Conservation (phyloP, 768 basidiomycete species). For the Boletus eberwhitei region DNA sequence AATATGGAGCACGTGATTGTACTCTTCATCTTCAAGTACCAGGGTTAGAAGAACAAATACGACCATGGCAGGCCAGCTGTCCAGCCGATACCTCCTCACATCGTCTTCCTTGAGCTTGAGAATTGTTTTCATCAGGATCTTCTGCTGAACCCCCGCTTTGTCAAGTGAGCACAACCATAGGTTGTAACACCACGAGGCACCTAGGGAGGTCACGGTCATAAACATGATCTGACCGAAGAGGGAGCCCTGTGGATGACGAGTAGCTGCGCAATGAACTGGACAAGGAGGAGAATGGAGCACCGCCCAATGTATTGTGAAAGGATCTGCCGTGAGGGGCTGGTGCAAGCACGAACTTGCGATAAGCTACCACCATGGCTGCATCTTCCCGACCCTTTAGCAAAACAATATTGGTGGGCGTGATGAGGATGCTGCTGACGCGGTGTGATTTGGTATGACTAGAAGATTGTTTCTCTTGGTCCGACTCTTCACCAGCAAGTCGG, state of each 20-base stretch:
- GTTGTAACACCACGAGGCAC: constrained; percentile 32
- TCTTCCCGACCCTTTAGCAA: constrained; percentile 10
- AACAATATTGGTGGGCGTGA: constrained; percentile 1
- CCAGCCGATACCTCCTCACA: neutral
- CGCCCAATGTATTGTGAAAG: constrained; percentile 15
- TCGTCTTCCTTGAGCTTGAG: neutral
- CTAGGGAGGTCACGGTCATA: constrained; percentile 17
- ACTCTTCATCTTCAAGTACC: constrained; percentile 1
- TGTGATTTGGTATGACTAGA: neutral
- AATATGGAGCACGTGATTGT: neutral
- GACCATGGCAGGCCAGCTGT: constrained; percentile 13
- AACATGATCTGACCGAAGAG: constrained; percentile 15
- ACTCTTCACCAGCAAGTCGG: neutral
- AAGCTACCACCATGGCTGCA: constrained; percentile 9
- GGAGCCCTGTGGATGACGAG: constrained; percentile 12
- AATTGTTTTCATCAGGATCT: neutral
- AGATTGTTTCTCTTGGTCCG: neutral
- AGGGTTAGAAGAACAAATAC: constrained; percentile 8
- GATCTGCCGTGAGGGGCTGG: neutral
- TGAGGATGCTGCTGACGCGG: constrained; percentile 5
- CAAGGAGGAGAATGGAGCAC: constrained; percentile 26
- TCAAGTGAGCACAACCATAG: constrained; percentile 34
- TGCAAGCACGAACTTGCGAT: constrained; percentile 4
- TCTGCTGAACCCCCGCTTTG: constrained; percentile 12
- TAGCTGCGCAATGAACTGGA: constrained; percentile 29